Base-by-base conservation (phyloP, 73 alveolate genomes). In the Blepharisma japonicum region DNA sequence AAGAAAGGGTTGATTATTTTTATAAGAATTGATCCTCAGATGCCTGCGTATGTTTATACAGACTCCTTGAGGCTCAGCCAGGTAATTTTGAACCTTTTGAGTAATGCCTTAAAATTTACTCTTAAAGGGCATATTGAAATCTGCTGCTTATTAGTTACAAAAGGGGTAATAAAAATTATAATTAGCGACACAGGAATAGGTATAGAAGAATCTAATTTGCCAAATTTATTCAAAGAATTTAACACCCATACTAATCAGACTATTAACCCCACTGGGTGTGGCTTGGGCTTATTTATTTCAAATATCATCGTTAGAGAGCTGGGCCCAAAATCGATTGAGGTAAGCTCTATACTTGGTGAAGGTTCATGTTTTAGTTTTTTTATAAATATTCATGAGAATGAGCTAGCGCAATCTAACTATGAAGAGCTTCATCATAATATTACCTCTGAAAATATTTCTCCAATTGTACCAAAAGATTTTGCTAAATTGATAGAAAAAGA, bases 31-130 rank as follows among this genome's bases (percentile, higher is more conserved):
- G 67, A 14, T 5, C 82, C 87, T 4, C 49, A 46, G 27, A 18
- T 11, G 38, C 82, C 87, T 3, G 74, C 32, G 27, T 11, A 7
- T 4, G 76, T 85, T 47, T 45, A 45, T 7, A 72, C 56, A 18
- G 92, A 85, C 55, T 21, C 39, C 6, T 49, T 56, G 4, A 85
- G 92, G 55, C 23, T 81, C 4, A 71, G 70, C 49, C 67, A 85
- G 55, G 74, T 85, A 0, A 18, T 85, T 39, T 48, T 85, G 18
- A 85, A 85, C 49, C 78, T 85, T 21, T 66, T 85, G 14, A 23
- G 78, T 11, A 85, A 85, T 21, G 80, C 92, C 6, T 20, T 81
- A 7, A 85, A 85, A 49, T 85, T 81, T 56, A 85, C 92, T 6
- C 18, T 46, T 6, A 46, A 81, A 81, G 92, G 92, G 6, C 32